phyloP scores from a whole-genome alignment of 352 stramenopile genomes.

The Phytophthora fragariae region DNA sequence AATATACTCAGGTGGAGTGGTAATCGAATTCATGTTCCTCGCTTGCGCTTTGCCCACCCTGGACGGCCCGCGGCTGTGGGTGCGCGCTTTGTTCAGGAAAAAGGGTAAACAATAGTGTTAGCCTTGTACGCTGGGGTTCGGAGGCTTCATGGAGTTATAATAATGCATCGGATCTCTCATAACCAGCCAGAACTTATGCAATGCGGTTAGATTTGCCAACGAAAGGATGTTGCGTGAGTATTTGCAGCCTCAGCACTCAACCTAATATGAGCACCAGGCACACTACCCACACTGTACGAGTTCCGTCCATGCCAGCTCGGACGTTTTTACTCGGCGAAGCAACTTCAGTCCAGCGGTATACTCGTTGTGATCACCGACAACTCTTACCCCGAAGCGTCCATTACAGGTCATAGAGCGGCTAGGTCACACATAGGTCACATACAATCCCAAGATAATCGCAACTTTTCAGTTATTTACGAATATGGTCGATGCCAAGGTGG shows the following conservation, averaged over 20 bases:
- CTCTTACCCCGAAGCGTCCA: too few species aligned
- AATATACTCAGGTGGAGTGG: conserved; percentile 17
- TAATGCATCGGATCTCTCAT: conserved; percentile 5
- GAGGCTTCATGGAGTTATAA: conserved; percentile 3
- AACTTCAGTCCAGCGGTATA: conserved; percentile 10
- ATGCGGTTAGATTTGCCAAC: conserved; percentile 10
- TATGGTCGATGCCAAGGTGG: too few species aligned
- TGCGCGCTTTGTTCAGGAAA: not conserved
- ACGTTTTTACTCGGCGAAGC: conserved; percentile 4
- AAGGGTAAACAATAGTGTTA: not conserved
- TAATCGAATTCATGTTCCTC: conserved; percentile 38
- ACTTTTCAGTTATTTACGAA: too few species aligned
- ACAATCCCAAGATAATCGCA: too few species aligned
- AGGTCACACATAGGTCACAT: too few species aligned
- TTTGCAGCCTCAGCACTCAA: not conserved
- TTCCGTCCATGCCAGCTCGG: conserved; percentile 24
- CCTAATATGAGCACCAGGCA: too few species aligned
- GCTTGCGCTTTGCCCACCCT: conserved; percentile 15
- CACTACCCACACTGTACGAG: conserved; percentile 10
- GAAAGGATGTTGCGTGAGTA: not conserved
- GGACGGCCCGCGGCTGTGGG: not conserved
- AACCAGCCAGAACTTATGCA: conserved; percentile 23
- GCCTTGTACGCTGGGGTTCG: conserved; percentile 1
- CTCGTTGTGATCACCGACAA: conserved; percentile 15
- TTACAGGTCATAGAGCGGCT: too few species aligned